Conservation (phyloP, 495 filamentous ascomycete species). For the Wilcoxina mikolae region DNA sequence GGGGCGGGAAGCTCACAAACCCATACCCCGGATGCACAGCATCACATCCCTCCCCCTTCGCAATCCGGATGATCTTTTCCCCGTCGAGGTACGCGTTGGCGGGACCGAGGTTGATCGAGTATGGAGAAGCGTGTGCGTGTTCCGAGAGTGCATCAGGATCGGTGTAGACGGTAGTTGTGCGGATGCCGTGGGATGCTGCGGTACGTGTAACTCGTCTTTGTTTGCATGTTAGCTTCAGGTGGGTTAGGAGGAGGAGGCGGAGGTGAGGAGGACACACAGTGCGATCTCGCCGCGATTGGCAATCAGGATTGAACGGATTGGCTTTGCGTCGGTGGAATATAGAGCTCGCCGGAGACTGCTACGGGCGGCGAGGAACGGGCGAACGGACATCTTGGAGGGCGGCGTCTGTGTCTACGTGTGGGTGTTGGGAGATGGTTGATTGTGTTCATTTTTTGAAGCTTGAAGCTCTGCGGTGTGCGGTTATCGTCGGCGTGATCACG, state of each 20-base stretch:
- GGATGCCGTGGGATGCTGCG: conserved; percentile 73
- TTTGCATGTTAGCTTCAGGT: neutral
- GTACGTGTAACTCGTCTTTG: conserved; percentile 67
- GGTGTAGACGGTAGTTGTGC: conserved; percentile 88
- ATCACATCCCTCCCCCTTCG: conserved; percentile 69
- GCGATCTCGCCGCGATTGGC: conserved; percentile 97
- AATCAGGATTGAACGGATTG: conserved; percentile 77
- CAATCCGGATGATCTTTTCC: conserved; percentile 75
- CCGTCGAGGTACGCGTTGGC: conserved; percentile 81
- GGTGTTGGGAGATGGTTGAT: neutral
- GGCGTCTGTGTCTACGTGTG: neutral
- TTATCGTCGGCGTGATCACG: neutral
- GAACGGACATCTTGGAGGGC: neutral
- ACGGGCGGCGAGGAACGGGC: neutral
- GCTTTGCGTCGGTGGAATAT: conserved; percentile 13
- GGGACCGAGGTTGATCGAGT: conserved; percentile 66
- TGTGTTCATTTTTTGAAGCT: no score
- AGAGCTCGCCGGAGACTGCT: neutral
- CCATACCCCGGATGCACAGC: conserved; percentile 95
- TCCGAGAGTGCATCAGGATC: conserved; percentile 76
- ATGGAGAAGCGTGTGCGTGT: conserved; percentile 72
- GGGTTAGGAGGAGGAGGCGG: neutral
- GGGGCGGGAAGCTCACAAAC: conserved; percentile 52
- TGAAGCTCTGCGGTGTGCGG: neutral
- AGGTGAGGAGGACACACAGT: conserved; percentile 37